These are phyloP conservation scores for Fusarium tupiense DNA, from an alignment of 2,329 filamentous ascomycete genomes.

Conservation along the genomic window DNA sequence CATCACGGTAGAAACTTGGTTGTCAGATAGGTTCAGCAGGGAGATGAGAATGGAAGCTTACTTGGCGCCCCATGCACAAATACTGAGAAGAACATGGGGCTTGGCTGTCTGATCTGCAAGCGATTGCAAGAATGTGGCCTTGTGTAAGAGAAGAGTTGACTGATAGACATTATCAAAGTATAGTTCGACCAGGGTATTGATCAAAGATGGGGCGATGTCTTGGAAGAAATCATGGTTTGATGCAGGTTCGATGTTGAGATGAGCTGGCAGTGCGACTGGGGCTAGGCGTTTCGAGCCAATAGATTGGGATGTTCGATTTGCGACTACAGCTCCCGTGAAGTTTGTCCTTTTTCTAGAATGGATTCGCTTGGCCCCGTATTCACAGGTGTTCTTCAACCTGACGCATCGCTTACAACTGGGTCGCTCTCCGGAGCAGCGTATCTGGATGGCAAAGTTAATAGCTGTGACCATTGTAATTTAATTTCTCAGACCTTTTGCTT, in stretches of 20 bases:
- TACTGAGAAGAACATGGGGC: conserved; percentile 17
- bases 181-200: neutral
- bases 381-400: conserved; percentile 1
- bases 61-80: conserved; percentile 38
- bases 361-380: neutral
- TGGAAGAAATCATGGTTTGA: neutral
- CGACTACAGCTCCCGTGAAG: fast-evolving
- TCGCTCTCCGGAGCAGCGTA: conserved; percentile 30
- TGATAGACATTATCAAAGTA: conserved; percentile 36
- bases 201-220: neutral
- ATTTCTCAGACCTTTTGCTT: conserved; percentile 18
- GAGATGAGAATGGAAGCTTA: neutral
- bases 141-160: conserved; percentile 18
- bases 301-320: neutral
- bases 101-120: neutral
- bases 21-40: fast-evolving
- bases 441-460: neutral
- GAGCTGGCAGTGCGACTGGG: fast-evolving
- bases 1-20: conserved; percentile 28
- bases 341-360: fast-evolving
- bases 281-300: fast-evolving
- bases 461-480: too few relatives aligned
- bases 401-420: conserved; percentile 31
- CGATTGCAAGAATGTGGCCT: neutral
- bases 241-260: fast-evolving